Conservation (phyloP, 2,329 filamentous ascomycete genomes). For the Alternaria postmessia region DNA sequence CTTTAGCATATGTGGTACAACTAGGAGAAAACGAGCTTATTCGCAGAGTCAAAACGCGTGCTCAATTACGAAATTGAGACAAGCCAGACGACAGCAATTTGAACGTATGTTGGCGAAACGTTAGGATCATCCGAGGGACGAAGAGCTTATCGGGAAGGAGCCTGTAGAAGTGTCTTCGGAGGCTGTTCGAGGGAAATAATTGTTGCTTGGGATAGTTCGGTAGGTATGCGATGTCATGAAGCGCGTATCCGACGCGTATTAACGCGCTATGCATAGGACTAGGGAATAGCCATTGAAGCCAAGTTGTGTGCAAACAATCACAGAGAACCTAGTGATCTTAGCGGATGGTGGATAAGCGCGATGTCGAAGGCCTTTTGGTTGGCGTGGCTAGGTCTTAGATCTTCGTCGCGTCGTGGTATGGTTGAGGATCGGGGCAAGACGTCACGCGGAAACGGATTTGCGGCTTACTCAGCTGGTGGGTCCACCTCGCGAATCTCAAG, state of each 20-base stretch:
- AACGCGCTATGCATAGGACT: not conserved
- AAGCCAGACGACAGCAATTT: not conserved
- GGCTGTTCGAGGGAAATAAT: not conserved
- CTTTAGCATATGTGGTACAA: no score
- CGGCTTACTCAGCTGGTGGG: slow-evolving; percentile 5
- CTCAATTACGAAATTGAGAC: not conserved
- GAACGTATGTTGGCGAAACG: not conserved
- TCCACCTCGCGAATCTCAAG: slow-evolving; percentile 7
- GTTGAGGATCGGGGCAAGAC: not conserved
- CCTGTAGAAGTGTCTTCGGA: not conserved
- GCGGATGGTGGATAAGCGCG: not conserved
- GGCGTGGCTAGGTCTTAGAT: not conserved
- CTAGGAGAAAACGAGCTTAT: no score
- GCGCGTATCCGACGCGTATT: not conserved
- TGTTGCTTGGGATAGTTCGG: not conserved
- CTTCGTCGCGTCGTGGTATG: not conserved
- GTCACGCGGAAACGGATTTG: slow-evolving; percentile 4
- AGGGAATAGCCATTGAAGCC: not conserved
- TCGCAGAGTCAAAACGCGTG: not conserved
- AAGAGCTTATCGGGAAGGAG: not conserved
- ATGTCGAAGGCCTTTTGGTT: not conserved
- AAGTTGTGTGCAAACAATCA: not conserved
- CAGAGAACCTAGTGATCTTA: not conserved
- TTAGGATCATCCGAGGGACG: not conserved
- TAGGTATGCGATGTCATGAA: not conserved